Percentiles rank a stretch among this genome's conserved stretches.
phyloP scores from a whole-genome alignment of 2,329 filamentous ascomycete genomes.

The Ophiobolus disseminans region DNA sequence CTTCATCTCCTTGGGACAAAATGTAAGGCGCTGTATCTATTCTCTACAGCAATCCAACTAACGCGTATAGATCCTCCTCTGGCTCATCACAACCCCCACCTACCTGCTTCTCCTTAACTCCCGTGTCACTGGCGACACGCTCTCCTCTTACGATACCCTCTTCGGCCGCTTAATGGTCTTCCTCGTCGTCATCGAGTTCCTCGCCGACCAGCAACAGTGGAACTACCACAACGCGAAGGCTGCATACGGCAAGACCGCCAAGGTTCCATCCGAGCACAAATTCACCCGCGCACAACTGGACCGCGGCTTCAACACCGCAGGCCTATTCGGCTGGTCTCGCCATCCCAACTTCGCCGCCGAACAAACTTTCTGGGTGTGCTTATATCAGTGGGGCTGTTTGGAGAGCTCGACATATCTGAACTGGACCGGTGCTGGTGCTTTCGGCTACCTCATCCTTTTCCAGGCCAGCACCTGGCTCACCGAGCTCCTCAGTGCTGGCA shows the following conservation, averaged over 20 bases:
- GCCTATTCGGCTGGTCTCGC: slow-evolving; percentile 85
- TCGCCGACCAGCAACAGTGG: slow-evolving; percentile 95
- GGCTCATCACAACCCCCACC: slow-evolving; percentile 77
- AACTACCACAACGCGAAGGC: slow-evolving; percentile 83
- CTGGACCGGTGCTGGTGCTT: slow-evolving; percentile 77
- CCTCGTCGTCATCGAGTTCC: slow-evolving; percentile 71
- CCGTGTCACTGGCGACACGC: slow-evolving; percentile 62
- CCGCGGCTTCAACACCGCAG: slow-evolving; percentile 83
- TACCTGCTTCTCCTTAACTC: slow-evolving; percentile 82
- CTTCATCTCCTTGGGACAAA: slow-evolving; percentile 87
- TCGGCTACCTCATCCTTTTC: slow-evolving; percentile 79
- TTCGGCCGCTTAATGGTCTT: slow-evolving; percentile 64
- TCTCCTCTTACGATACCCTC: slow-evolving; percentile 62
- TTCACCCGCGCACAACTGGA: slow-evolving; percentile 80
- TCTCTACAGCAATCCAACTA: background rate
- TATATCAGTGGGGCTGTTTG: slow-evolving; percentile 89
- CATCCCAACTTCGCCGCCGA: slow-evolving; percentile 97
- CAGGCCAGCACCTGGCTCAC: slow-evolving; percentile 89
- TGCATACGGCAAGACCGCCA: slow-evolving; percentile 74
- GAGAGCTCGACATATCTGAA: slow-evolving; percentile 74
- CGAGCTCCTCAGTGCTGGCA: slow-evolving; percentile 77
- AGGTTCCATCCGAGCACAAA: slow-evolving; percentile 67
- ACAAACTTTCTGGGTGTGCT: slow-evolving; percentile 83
- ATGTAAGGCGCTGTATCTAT: slow-evolving; percentile 44
- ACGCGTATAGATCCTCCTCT: slow-evolving; percentile 70